A percentile compares a stretch with the other conserved stretches of the same genome.
These are phyloP conservation scores for Dactylellina cionopaga DNA, from an alignment of 2,329 filamentous ascomycete species.

Conservation along the genomic window DNA sequence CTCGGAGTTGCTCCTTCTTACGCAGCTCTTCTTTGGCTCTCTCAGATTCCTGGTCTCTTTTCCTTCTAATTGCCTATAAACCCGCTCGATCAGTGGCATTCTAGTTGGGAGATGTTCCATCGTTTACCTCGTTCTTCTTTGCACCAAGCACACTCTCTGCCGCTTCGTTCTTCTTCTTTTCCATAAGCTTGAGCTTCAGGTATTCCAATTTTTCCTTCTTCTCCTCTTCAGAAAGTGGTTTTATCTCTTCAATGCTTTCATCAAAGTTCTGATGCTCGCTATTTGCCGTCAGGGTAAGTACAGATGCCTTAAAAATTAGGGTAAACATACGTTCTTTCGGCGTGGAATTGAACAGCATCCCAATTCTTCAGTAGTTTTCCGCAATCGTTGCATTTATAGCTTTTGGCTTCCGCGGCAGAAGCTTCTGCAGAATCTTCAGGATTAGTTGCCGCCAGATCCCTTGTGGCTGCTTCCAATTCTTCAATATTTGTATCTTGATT, in stretches of 20 bases:
- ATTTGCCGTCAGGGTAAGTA: background rate
- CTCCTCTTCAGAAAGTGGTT: conserved; percentile 89
- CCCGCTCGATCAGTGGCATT: background rate
- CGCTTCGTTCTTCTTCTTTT: conserved; percentile 75
- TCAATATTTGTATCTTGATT: conserved; percentile 89
- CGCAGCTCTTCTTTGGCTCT: conserved; percentile 89
- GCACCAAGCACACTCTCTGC: conserved; percentile 80
- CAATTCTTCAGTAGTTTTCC: conserved; percentile 87
- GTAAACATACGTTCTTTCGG: conserved; percentile 75
- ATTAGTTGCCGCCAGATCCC: conserved; percentile 59
- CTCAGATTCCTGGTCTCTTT: conserved; percentile 87
- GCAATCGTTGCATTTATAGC: conserved; percentile 93
- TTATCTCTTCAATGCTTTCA: conserved; percentile 91
- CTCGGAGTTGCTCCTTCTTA: conserved; percentile 90
- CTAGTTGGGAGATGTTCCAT: background rate
- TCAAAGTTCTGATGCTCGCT: conserved; percentile 89
- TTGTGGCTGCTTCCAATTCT: conserved; percentile 69
- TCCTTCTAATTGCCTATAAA: conserved; percentile 73
- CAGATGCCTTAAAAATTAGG: background rate
- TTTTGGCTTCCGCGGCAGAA: conserved; percentile 77
- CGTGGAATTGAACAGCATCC: conserved; percentile 87
- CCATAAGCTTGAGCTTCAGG: conserved; percentile 72
- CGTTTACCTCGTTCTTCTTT: conserved; percentile 81
- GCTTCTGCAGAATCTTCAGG: conserved; percentile 67
- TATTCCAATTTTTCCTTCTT: conserved; percentile 82